Percentiles rank a stretch among this genome's conserved stretches.
phyloP scores from a whole-genome alignment of 176 grass and related monocot genomes.

The Tuctoria greenei region DNA sequence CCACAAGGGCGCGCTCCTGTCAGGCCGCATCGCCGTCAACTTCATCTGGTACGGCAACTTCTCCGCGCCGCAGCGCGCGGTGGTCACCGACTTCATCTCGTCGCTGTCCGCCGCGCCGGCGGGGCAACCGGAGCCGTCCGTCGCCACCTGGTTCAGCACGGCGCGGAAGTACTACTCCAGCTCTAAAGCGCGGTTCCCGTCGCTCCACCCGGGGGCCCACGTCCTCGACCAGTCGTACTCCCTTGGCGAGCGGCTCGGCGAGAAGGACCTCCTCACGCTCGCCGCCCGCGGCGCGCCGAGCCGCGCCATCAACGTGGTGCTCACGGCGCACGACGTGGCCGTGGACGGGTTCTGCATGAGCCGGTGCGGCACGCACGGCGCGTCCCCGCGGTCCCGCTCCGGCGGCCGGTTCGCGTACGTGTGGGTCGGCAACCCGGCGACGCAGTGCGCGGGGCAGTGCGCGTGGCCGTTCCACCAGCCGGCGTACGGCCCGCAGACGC shows the following conservation, averaged over 20 bases:
- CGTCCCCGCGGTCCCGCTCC: conserved; percentile 37
- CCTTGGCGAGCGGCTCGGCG: conserved; percentile 48
- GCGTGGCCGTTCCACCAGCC: conserved; percentile 99
- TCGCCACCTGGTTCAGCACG: conserved; percentile 77
- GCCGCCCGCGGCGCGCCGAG: conserved; percentile 36
- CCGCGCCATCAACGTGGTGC: conserved; percentile 72
- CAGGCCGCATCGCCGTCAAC: conserved; percentile 61
- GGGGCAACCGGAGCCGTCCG: conserved; percentile 53
- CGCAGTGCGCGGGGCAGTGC: conserved; percentile 84
- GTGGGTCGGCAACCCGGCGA: conserved; percentile 87
- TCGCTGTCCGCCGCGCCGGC: conserved; percentile 22
- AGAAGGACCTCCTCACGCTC: conserved; percentile 49
- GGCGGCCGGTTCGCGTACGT: conserved; percentile 78
- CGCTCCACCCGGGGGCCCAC: conserved; percentile 31
- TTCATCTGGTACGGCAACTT: conserved; percentile 87
- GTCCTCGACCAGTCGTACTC: conserved; percentile 55
- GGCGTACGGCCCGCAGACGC: conserved; percentile 71
- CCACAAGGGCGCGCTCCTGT: conserved; percentile 83
- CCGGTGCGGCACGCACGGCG: conserved; percentile 82
- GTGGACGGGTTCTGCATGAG: conserved; percentile 93
- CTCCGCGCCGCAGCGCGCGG: conserved; percentile 59
- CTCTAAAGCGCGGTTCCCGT: conserved; percentile 53
- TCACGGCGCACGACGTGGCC: conserved; percentile 73
- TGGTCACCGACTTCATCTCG: conserved; percentile 70
- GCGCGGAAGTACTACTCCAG: conserved; percentile 64